Conservation (phyloP, 495 filamentous ascomycete genomes). For the Oleoguttula mirabilis region DNA sequence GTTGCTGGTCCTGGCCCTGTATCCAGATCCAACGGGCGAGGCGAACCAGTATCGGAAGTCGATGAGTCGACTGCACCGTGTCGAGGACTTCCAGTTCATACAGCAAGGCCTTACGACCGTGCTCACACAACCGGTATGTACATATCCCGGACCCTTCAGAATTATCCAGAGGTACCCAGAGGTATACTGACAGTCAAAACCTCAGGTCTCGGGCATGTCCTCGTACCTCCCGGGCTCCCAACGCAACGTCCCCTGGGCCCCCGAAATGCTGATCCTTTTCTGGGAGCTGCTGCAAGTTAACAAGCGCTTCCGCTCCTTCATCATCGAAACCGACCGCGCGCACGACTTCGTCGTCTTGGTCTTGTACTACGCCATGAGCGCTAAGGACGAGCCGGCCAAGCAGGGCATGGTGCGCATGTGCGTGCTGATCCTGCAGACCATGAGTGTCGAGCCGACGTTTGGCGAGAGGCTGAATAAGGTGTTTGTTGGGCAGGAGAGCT, state of each 20-base stretch:
- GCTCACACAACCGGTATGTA: constrained; percentile 68
- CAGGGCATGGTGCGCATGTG: constrained; percentile 93
- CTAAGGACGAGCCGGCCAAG: constrained; percentile 72
- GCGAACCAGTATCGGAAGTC: constrained; percentile 85
- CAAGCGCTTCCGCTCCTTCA: constrained; percentile 91
- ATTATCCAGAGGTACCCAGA: background rate
- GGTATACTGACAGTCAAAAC: constrained; percentile 11
- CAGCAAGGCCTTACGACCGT: constrained; percentile 92
- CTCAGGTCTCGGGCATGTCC: constrained; percentile 64
- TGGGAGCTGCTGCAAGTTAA: constrained; percentile 98
- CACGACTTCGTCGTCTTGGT: constrained; percentile 89
- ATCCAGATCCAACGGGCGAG: constrained; percentile 74
- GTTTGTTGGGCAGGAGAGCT: constrained; percentile 79
- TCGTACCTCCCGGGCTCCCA: constrained; percentile 87
- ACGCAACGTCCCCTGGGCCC: constrained; percentile 70
- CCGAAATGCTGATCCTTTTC: constrained; percentile 95
- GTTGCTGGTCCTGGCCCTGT: constrained; percentile 75
- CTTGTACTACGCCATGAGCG: constrained; percentile 83
- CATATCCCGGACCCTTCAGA: too few species aligned
- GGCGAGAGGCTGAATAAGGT: constrained; percentile 77
- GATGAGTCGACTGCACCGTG: constrained; percentile 78
- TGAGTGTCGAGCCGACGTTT: constrained; percentile 88
- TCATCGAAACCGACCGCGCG: constrained; percentile 86
- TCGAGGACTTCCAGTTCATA: constrained; percentile 95
- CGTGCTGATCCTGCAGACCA: constrained; percentile 86